Evolutionary conservation across 1,139 yeast species (phyloP).

Genomic region (Scheffersomyces titani): DNA sequence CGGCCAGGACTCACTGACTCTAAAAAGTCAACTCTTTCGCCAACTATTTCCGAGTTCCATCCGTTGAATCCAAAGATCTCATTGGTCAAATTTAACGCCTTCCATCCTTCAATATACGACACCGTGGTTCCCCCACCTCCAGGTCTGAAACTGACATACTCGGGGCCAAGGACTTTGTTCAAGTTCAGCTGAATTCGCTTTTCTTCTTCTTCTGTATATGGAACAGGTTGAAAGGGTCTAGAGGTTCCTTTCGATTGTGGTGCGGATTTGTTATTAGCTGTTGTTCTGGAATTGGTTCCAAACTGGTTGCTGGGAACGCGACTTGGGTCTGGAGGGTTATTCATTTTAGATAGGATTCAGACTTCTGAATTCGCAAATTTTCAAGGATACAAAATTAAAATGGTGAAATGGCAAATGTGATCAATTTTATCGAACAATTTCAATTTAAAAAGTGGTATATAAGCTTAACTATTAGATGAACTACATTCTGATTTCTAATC

Average conservation of each 20-base stretch:
- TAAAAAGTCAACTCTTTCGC: conserved; percentile 67
- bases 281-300: neutral
- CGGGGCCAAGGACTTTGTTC: conserved; percentile 81
- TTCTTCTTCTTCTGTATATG: conserved; percentile 43
- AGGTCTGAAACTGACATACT: conserved; percentile 78
- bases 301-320: neutral
- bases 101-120: conserved; percentile 81
- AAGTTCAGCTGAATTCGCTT: conserved; percentile 43
- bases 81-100: conserved; percentile 74
- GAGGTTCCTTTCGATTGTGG: conserved; percentile 10
- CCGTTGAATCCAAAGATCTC: conserved; percentile 82
- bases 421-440: neutral
- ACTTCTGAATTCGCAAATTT: neutral
- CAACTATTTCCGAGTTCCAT: conserved; percentile 72
- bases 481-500: neutral
- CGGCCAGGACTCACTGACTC: conserved; percentile 61
- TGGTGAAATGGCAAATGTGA: neutral
- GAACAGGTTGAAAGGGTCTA: conserved; percentile 23
- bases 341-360: neutral
- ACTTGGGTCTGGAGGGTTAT: neutral
- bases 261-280: conserved; percentile 7
- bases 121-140: conserved; percentile 74
- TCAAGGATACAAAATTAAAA: neutral
- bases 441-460: neutral
- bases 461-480: neutral